Base-by-base conservation (phyloP, 495 filamentous ascomycete species). In the Talaromyces stipitatus region DNA sequence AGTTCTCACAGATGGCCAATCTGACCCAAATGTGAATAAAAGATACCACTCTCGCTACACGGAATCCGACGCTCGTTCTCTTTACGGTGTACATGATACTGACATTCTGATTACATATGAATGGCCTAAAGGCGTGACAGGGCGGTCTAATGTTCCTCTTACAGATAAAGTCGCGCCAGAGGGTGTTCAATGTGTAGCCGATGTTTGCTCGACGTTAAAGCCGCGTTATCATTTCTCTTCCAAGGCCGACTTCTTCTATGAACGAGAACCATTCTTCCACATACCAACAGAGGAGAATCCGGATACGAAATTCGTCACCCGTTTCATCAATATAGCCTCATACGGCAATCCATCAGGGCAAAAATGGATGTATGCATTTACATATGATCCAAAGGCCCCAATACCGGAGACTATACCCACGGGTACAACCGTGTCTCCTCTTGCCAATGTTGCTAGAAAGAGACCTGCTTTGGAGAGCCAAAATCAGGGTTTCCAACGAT, bases 191-290 rank as follows among this genome's bases (percentile, higher is more conserved):
- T 91, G 77, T 62, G 60, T 86, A 24, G 80, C 90, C 5, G 89
- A 94, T 50, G 77, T 98, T 20, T 90, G 85, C 67, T 74, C 79
- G 8, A 75, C 83, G 1, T 65, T 96, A 8, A 90, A 89, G 60
- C 94, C 94, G 10, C 81, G 88, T 20, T 98, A 98, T 65, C 92
- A 97, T 70, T 86, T 98, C 67, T 82, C 87, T 12, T 70, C 80
- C 11, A 87, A 90, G 0, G 76, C 81, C 7, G 65, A 74, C 8
- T 78, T 84, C 62, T 92, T 87, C 72, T 97, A 83, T 62, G 92
- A 97, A 72, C 84, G 94, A 18, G 94, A 96, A 66, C 92, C 94
- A 0, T 97, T 96, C 78, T 88, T 91, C 68, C 86, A 95, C 64
- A 67, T 76, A 56, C 78, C 83, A 4, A 72, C 74, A 7, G 76